Evolutionary conservation across 2,329 filamentous ascomycete genomes (phyloP), one percentile per base, ranked within the genome.

Genomic region (Beauveria pseudobassiana): DNA sequence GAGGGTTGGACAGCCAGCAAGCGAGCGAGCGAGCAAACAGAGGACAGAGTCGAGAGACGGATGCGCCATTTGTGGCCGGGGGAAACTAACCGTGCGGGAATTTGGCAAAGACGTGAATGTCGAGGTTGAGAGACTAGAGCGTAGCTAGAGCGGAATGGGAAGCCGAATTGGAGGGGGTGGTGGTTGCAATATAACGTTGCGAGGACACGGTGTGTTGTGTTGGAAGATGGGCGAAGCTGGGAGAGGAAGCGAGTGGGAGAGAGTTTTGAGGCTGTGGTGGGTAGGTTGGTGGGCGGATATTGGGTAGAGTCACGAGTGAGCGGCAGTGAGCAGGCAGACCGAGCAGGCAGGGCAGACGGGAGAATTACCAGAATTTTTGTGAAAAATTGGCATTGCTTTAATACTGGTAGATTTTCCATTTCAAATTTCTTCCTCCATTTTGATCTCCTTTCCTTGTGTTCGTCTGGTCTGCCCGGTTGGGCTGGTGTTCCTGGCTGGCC

Each of bases 51-150:
- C 18, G 22, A 18, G 7, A 20, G 54, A 24, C 34, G 58, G 58
- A 61, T 61, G 59, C 59, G 59, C 59, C 59, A 61, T 61, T 61
- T 61, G 59, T 50, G 16, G 30, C 16, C 3, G 22, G 45, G 43
- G 9, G 24, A 0, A 26, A 55, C 59, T 50, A 55, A 55, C 59
- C 43, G 51, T 61, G 59, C 59, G 59, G 51, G 59, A 61, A 61
- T 61, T 61, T 55, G 5, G 51, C 43, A 49, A 34, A 43, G 40
- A 38, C 22, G 20, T 38, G 45, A 50, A 42, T 38, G 5, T 38
- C 34, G 34, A 45, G 22, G 34, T 5, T 5, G 20, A 52, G 5
- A n/a, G 40, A 22, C 4, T 48, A 16, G 28, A 48, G 42, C 12
- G 40, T 16, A 54, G 58, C 50, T 38, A 49, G 49, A 54, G n/a